Base-by-base conservation (phyloP, 2,329 filamentous ascomycete species). In the Neopestalotiopsis rosae region DNA sequence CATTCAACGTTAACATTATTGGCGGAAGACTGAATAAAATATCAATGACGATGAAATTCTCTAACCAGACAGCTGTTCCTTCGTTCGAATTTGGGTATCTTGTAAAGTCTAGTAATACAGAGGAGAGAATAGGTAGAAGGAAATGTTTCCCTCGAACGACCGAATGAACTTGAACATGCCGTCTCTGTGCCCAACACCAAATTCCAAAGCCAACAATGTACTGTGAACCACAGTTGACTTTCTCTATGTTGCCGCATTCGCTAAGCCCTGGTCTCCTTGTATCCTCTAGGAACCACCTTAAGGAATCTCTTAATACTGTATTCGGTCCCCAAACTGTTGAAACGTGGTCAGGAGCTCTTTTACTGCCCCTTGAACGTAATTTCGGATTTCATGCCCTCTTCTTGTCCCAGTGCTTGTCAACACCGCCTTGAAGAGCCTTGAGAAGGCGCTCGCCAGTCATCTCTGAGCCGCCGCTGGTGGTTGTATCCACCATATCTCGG, bases 401-500 rank as follows among this genome's bases (percentile, higher is more conserved):
- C 9, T 88, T 83, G 78, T 94, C 92, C 66, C 92, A 81, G 69
- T 86, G 83, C 74, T 89, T 86, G 72, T 94, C 89, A 9, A 97
- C 92, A 0, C 90, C 88, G 2, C 94, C 95, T 4, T 97, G 84
- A 0, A 97, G 92, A 34, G 89, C 89, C 81, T 98, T 98, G 70
- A 98, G 81, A 58, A 98, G 91, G 0, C 87, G 89, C 2, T 93
- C 89, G 0, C 86, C 91, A 1, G 89, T 90, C 61, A 98, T 69
- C 68, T 68, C 76, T 76, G 76, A 71, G 17, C 83, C 82, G 28
- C 84, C 88, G 86, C 92, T 97, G 0, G 92, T 92, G 42, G 94
- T 91, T 0, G 95, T 97, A 80, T 98, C 95, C 17, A 98, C 94
- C 76, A 98, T 98, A 81, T 98, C 95, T 20, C 95, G 85, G 17